These are phyloP conservation scores for Gossypium schwendimanii DNA, from an alignment of 441 rosid genomes.

Conservation along the genomic window DNA sequence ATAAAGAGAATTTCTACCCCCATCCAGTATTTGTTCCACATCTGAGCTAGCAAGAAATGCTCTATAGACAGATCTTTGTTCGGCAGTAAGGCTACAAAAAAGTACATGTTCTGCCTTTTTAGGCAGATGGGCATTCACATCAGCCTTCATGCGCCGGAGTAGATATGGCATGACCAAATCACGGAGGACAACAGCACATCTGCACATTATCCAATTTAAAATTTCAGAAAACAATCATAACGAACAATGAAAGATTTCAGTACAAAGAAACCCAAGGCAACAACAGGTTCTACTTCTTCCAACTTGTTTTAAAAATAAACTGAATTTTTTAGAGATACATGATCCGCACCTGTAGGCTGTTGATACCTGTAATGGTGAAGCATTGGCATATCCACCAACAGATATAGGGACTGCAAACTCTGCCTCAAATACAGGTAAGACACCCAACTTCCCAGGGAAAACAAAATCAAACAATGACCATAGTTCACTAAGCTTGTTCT, in stretches of 20 bases:
- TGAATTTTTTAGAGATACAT: constrained; percentile 15
- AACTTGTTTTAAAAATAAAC: constrained; percentile 8
- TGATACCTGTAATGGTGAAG: constrained; percentile 94
- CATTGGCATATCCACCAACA: constrained; percentile 97
- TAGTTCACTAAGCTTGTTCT: constrained; percentile 80
- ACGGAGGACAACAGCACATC: constrained; percentile 96
- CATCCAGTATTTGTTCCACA: constrained; percentile 80
- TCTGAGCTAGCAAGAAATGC: constrained; percentile 96
- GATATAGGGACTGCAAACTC: constrained; percentile 92
- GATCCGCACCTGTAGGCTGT: constrained; percentile 75
- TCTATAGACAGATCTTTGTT: constrained; percentile 77
- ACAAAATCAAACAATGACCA: constrained; percentile 98
- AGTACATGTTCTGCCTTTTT: constrained; percentile 91
- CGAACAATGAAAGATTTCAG: background rate
- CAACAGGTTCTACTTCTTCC: background rate
- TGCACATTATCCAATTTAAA: constrained; percentile 28
- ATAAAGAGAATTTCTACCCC: constrained; percentile 70
- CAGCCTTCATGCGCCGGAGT: constrained; percentile 85
- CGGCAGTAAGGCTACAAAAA: constrained; percentile 84
- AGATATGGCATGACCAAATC: constrained; percentile 97
- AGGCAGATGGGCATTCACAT: constrained; percentile 81
- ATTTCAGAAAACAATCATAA: constrained; percentile 1
- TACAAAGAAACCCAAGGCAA: background rate
- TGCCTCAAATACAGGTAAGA: constrained; percentile 91
- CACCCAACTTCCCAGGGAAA: constrained; percentile 94